Evolutionary conservation across 371 early-diverging fungal genomes (phyloP), one percentile per base, ranked within the genome.

Genomic region (Mucor ambiguus): DNA sequence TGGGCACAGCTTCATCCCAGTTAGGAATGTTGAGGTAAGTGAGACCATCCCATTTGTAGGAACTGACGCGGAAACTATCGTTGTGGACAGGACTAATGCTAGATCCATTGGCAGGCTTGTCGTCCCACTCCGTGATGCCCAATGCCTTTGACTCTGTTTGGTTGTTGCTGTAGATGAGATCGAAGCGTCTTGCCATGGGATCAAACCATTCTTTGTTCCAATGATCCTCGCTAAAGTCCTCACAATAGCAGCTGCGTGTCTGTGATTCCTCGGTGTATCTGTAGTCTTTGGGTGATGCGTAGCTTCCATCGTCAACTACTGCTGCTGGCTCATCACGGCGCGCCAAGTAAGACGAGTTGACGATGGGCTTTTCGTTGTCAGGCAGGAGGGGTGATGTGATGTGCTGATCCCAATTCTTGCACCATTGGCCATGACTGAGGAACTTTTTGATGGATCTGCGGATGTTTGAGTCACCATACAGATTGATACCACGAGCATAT

Each of bases 381-480:
- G 60, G 52, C 9, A 68, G 28, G 2, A 64, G 18, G 7, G 68
- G 68, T 0, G 22, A 12, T 0, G 24, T 58, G 4, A 64, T 12
- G 35, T 63, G 60, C 11, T 58, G 28, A 0, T 71, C 62, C 68
- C 67, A 72, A n/a, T 63, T 44, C 8, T 64, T 43, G 61, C 86
- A 86, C 86, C 86, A 86, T 38, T 71, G 66, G n/a, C 85, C 86
- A 54, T 75, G 70, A 2, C 82, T 84, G 12, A 80, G 30, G 24
- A 86, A 67, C 61, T 80, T 84, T 61, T 86, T 86, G 29, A 84
- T 54, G 6, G 83, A 67, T 12, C 86, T 74, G 14, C 86, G 79
- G n/a, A 65, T 76, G 56, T 86, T 84, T 2, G 86, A 86, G 61
- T 86, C 86, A 20, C 86, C 86, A 60, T 71, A 86, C 28, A 79